A percentile compares a stretch with the other conserved stretches of the same genome.
These are phyloP conservation scores for Populus deltoides DNA, from an alignment of 345 rosid genomes.

Conservation along the genomic window DNA sequence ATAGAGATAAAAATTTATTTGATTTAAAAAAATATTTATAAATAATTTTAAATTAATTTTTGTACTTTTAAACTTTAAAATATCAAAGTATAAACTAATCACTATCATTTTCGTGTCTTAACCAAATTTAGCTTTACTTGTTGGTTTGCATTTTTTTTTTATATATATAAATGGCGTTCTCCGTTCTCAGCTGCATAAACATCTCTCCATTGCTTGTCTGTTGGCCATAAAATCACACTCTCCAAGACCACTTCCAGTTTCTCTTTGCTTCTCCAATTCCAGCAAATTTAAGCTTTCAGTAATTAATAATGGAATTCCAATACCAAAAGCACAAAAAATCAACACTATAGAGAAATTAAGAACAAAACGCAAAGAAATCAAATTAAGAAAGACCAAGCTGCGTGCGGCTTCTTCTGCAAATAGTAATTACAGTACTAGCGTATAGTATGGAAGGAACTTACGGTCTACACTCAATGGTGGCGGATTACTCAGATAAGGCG, in stretches of 20 bases:
- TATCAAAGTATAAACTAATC: too few species aligned
- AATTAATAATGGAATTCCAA: not conserved
- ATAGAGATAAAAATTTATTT: too few species aligned
- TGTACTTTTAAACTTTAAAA: too few species aligned
- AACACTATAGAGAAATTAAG: not conserved
- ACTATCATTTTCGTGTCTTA: not conserved
- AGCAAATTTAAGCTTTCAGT: slow-evolving; percentile 19
- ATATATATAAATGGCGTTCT: not conserved
- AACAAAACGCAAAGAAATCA: not conserved
- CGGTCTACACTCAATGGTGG: slow-evolving; percentile 46
- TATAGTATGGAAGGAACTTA: slow-evolving; percentile 73
- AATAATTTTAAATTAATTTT: too few species aligned
- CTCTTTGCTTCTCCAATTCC: slow-evolving; percentile 33
- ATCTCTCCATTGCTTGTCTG: slow-evolving; percentile 12
- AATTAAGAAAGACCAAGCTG: not conserved
- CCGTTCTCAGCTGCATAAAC: slow-evolving; percentile 12
- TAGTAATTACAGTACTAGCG: not conserved
- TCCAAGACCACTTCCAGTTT: slow-evolving; percentile 24
- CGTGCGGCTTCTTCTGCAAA: not conserved
- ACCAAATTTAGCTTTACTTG: not conserved
- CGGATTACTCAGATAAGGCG: slow-evolving; percentile 53
- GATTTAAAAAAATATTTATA: too few species aligned
- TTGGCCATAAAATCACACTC: slow-evolving; percentile 26
- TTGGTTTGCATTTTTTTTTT: not conserved
- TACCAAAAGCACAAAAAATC: not conserved